Evolutionary conservation across 495 filamentous ascomycete species (phyloP).

Genomic region (Sordaria brevicollis): DNA sequence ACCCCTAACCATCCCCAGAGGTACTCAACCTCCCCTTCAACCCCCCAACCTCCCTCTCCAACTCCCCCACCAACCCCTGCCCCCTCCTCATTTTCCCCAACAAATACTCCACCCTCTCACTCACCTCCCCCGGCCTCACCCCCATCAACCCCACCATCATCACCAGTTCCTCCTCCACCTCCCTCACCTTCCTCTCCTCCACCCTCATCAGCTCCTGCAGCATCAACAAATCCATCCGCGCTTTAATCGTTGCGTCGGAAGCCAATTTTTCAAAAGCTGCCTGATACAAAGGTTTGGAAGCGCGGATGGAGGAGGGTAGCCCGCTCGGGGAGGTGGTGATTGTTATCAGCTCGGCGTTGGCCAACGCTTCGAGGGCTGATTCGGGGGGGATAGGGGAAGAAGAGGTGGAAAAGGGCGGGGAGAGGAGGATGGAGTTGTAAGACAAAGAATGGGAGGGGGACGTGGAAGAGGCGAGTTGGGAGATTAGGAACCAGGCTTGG

Average conservation of each 20-base stretch:
- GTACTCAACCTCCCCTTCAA: slow-evolving; percentile 64
- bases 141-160: slow-evolving; percentile 46
- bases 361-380: slow-evolving; percentile 61
- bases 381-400: slow-evolving; percentile 45
- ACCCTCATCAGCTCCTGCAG: slow-evolving; percentile 54
- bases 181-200: slow-evolving; percentile 66
- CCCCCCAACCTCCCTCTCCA: slow-evolving; percentile 46
- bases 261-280: slow-evolving; percentile 66
- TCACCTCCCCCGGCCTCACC: slow-evolving; percentile 52
- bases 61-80: slow-evolving; percentile 70
- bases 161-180: slow-evolving; percentile 68
- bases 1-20: too few species aligned
- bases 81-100: slow-evolving; percentile 57
- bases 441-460: slow-evolving; percentile 29
- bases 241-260: slow-evolving; percentile 59
- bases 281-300: slow-evolving; percentile 79
- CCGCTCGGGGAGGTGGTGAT: slow-evolving; percentile 59
- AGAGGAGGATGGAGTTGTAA: slow-evolving; percentile 76
- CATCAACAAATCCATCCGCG: slow-evolving; percentile 64
- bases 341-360: slow-evolving; percentile 82
- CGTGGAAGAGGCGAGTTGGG: slow-evolving; percentile 49
- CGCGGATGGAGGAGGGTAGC: slow-evolving; percentile 63
- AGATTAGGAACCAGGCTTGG: slow-evolving; percentile 87
- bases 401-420: slow-evolving; percentile 69
- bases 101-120: slow-evolving; percentile 56